Base-by-base conservation (phyloP, 805 yeast species). In the Saturnispora sekii region DNA sequence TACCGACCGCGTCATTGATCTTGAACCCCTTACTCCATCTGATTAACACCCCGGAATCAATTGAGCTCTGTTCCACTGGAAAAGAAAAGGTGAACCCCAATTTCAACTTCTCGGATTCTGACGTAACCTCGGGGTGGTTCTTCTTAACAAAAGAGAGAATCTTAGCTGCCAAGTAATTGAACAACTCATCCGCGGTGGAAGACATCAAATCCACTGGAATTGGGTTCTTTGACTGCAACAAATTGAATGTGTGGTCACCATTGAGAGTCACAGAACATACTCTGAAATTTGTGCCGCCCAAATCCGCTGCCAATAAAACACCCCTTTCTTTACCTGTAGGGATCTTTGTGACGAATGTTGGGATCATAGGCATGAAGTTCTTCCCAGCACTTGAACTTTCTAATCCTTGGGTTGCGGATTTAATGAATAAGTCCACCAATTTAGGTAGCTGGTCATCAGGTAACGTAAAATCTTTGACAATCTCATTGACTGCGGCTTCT, bases 1-100 rank as follows among this genome's bases (percentile, higher is more conserved):
- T 69, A 44, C 86, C 94, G 32, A 90, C 84, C 35, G 85, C 80
- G 54, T 90, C 97, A 28, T 75, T 74, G 53, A 93, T 81, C 56
- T 84, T 79, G 64, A 84, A 90, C 32, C 97, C 97, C 65, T 90
- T 90, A 15, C 97, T 88, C 98, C 98, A 90, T 63, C 97, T 81
- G 41, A 90, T 74, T 51, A 93, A 73, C 9, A 76, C 76, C 50
- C 98, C 97, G 7, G 78, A 68, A 59, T 79, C 75, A 53, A 93
- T 67, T 3, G 88, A 82, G 18, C 84, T 77, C 66, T 90, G 98
- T 50, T 81, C 74, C 29, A 88, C 87, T 2, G 98, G 98, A 72
- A 89, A 90, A 10, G 93, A 80, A 60, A 90, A 90, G 1, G 97
- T 90, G 69, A 93, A 88, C 1, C 97, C 97, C 67, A 90, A 63